Conservation (phyloP, 257 asterid species). For the Fraxinus pennsylvanica region DNA sequence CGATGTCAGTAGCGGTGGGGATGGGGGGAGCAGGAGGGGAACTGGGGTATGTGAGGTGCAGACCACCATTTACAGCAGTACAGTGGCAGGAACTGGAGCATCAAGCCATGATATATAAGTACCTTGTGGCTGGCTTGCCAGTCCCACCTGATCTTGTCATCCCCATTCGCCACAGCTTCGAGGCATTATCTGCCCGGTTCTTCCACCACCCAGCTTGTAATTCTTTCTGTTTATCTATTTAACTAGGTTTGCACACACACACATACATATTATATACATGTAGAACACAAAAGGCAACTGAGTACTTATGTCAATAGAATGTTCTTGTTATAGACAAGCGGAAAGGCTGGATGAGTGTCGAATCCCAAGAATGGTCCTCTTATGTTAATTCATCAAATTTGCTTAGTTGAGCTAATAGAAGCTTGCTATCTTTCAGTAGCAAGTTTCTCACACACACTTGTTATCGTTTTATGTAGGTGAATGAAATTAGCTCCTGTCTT, state of each 20-base stretch:
- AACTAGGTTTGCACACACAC: neutral
- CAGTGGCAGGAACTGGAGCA: slow-evolving; percentile 98
- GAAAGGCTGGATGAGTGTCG: too few relatives aligned
- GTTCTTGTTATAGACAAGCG: too few relatives aligned
- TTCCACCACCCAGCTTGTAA: neutral
- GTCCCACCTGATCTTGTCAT: slow-evolving; percentile 84
- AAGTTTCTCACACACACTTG: neutral
- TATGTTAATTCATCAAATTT: neutral
- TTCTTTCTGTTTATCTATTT: too few relatives aligned
- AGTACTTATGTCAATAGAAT: too few relatives aligned
- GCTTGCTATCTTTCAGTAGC: neutral
- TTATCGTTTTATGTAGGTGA: neutral
- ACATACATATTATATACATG: neutral
- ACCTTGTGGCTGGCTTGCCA: slow-evolving; percentile 79
- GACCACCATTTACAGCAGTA: slow-evolving; percentile 81
- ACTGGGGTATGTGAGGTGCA: slow-evolving; percentile 58
- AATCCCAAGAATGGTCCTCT: neutral
- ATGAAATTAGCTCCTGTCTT: neutral
- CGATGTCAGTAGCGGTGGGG: slow-evolving; percentile 50
- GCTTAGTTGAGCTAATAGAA: neutral
- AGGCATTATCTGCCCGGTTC: neutral
- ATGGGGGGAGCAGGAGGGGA: slow-evolving; percentile 51
- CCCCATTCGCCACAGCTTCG: neutral
- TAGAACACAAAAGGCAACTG: too few relatives aligned
- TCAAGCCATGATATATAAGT: slow-evolving; percentile 95